Conservation (phyloP, 805 yeast species). For the Tetrapisispora pingtungensis region DNA sequence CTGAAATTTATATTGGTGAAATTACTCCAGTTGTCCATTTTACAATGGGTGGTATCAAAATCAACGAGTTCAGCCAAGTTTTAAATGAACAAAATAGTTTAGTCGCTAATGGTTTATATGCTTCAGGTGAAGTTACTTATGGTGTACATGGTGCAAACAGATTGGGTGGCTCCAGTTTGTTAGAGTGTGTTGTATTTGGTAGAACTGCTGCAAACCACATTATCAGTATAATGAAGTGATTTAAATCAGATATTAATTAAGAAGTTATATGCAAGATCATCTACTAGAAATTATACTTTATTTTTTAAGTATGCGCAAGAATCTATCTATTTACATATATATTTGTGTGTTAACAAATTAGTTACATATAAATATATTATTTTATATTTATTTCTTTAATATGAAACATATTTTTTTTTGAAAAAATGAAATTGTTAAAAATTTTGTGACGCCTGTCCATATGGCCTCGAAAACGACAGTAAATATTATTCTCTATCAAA, state of each 20-base stretch:
- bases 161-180: slow-evolving; percentile 47
- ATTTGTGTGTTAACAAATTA: too few species aligned
- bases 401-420: too few species aligned
- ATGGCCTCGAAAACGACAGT: too few species aligned
- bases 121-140: slow-evolving; percentile 60
- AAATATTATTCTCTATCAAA: too few species aligned
- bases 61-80: slow-evolving; percentile 39
- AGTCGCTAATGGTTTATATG: slow-evolving; percentile 40
- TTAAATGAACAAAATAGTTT: slow-evolving; percentile 25
- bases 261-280: too few species aligned
- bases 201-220: slow-evolving; percentile 37
- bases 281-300: too few species aligned
- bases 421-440: too few species aligned
- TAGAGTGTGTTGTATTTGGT: slow-evolving; percentile 56
- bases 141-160: slow-evolving; percentile 60
- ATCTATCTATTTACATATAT: too few species aligned
- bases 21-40: slow-evolving; percentile 57
- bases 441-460: too few species aligned
- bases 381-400: too few species aligned
- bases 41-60: slow-evolving; percentile 59
- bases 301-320: too few species aligned
- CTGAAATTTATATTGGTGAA: slow-evolving; percentile 37
- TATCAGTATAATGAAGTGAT: background rate
- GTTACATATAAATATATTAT: too few species aligned
- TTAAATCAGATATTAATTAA: background rate